A percentile compares a stretch with the other conserved stretches of the same genome.
phyloP scores from a whole-genome alignment of 1,284 basidiomycete genomes.

The Leccinum angustisporum region DNA sequence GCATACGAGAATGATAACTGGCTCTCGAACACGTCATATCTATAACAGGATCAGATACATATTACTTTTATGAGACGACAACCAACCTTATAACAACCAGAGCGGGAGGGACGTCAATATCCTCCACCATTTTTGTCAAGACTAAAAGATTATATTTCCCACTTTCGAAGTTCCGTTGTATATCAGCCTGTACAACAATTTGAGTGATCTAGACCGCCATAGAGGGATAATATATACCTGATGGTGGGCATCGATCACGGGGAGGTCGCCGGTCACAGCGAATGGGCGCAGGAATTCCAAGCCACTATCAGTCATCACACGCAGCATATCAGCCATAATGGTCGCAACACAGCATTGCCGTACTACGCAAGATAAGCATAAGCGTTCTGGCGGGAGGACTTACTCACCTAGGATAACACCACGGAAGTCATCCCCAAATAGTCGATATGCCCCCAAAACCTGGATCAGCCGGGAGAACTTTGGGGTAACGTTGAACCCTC shows the following conservation, averaged over 20 bases:
- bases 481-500: slow-evolving; percentile 59
- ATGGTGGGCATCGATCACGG: slow-evolving; percentile 32
- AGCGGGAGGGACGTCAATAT: slow-evolving; percentile 54
- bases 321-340: slow-evolving; percentile 47
- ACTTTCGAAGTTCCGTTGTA: slow-evolving; percentile 46
- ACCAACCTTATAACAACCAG: slow-evolving; percentile 60
- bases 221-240: slow-evolving; percentile 26
- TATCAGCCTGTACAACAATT: slow-evolving; percentile 19
- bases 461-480: slow-evolving; percentile 63
- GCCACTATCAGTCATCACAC: slow-evolving; percentile 39
- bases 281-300: slow-evolving; percentile 44
- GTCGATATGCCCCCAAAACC: slow-evolving; percentile 51
- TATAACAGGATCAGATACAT: slow-evolving; percentile 28
- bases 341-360: slow-evolving; percentile 44
- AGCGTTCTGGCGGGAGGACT: slow-evolving; percentile 11
- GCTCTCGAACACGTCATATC: slow-evolving; percentile 63
- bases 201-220: slow-evolving; percentile 8
- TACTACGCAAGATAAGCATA: slow-evolving; percentile 37
- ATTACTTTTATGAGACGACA: slow-evolving; percentile 2
- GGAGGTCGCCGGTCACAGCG: slow-evolving; percentile 25
- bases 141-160: slow-evolving; percentile 65
- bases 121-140: slow-evolving; percentile 55
- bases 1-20: slow-evolving; percentile 57
- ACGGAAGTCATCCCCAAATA: slow-evolving; percentile 55
- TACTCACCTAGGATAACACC: slow-evolving; percentile 62